Evolutionary conservation across 1,284 basidiomycete genomes (phyloP), one percentile per base, ranked within the genome.

Genomic region (Polyporus tsugae): DNA sequence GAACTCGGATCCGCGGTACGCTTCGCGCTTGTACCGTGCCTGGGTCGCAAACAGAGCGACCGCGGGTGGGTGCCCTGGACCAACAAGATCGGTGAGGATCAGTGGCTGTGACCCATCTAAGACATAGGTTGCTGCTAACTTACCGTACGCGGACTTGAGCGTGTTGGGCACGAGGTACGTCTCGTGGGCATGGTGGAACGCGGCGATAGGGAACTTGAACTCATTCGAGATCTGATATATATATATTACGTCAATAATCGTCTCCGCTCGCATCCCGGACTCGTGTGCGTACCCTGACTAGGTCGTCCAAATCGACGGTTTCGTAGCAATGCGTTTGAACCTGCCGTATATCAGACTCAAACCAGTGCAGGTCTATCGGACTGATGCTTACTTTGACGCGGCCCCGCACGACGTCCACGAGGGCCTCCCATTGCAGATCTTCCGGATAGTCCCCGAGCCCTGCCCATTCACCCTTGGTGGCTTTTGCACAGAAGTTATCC

Each of bases 101-200:
- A 35, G 65, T 62, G 25, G 22, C 15, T 6, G 77, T 42, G n/a
- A 19, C 17, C 94, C n/a, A 95, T 69, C 94, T 83, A 1, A 92
- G 89, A 0, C 93, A 91, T n/a, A 83, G 83, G 62, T 81, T n/a
- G 10, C 38, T 6, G 52, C 59, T n/a, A n/a, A n/a, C n/a, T 64
- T 67, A 78, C 78, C 80, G 63, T 91, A 95, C 10, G 91, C 86
- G 74, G 85, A 82, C 78, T 94, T 95, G 60, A 97, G 82, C 2
- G 95, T 80, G 52, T 90, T 89, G 0, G 95, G 93, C n/a, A 95
- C 91, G 29, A 97, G 88, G 77, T 94, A 97, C 0, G 95, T 89
- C 78, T 95, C 94, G 73, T 91, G 89, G 0, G 95, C 95, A 75
- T 97, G 95, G 78, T 97, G 95, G 80, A 97, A 93, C 1, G 91